These are phyloP conservation scores for Penicillium sp. DNA, from an alignment of 2,329 filamentous ascomycete species.

Conservation along the genomic window DNA sequence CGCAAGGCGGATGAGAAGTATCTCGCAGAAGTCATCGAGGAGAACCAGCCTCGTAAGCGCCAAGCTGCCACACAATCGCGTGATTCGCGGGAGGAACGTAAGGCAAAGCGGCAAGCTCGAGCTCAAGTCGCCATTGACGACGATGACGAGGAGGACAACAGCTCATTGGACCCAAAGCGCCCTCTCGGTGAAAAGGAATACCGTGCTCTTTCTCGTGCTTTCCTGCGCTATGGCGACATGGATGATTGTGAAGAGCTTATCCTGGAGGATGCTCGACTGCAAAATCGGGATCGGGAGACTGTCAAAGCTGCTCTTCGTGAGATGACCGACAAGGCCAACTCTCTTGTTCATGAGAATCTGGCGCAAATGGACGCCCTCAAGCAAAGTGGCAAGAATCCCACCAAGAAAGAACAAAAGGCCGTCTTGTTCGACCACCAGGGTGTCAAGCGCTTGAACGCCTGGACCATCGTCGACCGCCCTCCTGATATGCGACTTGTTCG, in stretches of 20 bases:
- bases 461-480: constrained; percentile 89
- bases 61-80: constrained; percentile 57
- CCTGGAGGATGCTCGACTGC: constrained; percentile 79
- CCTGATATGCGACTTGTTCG: constrained; percentile 83
- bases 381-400: constrained; percentile 74
- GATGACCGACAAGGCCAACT: constrained; percentile 70
- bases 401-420: constrained; percentile 97
- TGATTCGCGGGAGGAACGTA: constrained; percentile 61
- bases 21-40: constrained; percentile 76
- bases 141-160: constrained; percentile 63
- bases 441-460: constrained; percentile 92
- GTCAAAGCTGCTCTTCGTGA: constrained; percentile 75
- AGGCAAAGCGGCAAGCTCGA: constrained; percentile 69
- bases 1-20: constrained; percentile 80
- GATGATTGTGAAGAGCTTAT: constrained; percentile 87
- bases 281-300: constrained; percentile 77
- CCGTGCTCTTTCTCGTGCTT: constrained; percentile 84
- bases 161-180: constrained; percentile 76
- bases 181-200: constrained; percentile 90
- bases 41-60: constrained; percentile 77
- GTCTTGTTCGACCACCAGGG: constrained; percentile 93
- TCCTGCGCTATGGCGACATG: constrained; percentile 86
- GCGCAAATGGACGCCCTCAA: constrained; percentile 64
- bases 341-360: constrained; percentile 72
- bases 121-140: constrained; percentile 65